Evolutionary conservation across 2,329 filamentous ascomycete species (phyloP).

Genomic region (Lachnellula arida): DNA sequence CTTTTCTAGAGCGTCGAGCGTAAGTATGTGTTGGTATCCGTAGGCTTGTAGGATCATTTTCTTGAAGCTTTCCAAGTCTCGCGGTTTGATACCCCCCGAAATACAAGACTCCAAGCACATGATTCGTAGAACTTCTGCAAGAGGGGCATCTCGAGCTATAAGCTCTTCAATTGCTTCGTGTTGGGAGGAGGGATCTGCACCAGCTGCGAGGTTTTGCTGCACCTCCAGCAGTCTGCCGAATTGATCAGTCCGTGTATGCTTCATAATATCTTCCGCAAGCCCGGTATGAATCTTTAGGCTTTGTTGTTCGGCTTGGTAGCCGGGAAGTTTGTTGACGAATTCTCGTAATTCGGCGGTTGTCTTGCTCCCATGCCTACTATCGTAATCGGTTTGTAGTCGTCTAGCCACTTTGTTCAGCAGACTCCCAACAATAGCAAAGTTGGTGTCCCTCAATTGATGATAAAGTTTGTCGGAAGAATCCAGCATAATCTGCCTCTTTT

Average conservation of each 20-base stretch:
- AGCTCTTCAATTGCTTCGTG: conserved; percentile 90
- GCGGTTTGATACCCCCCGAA: conserved; percentile 79
- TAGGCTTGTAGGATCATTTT: conserved; percentile 87
- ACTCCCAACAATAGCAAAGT: conserved; percentile 90
- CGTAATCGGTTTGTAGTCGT: conserved; percentile 80
- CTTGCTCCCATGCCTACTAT: conserved; percentile 79
- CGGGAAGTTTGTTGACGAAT: conserved; percentile 89
- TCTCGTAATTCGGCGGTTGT: conserved; percentile 88
- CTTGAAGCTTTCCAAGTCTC: conserved; percentile 86
- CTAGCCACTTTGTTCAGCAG: conserved; percentile 87
- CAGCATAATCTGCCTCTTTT: conserved; percentile 82
- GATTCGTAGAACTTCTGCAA: conserved; percentile 77
- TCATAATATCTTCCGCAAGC: conserved; percentile 92
- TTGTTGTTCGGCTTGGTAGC: conserved; percentile 88
- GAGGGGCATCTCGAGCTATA: conserved; percentile 78
- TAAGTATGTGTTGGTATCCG: conserved; percentile 90
- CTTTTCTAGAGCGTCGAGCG: conserved; percentile 82
- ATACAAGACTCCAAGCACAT: conserved; percentile 90
- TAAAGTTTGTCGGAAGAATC: conserved; percentile 89
- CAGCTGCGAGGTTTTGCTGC: conserved; percentile 91
- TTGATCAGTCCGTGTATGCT: conserved; percentile 80
- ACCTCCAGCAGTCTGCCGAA: conserved; percentile 88
- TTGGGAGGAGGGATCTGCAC: conserved; percentile 81
- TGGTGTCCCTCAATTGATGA: conserved; percentile 80
- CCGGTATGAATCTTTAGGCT: conserved; percentile 89